Base-by-base conservation (phyloP, 2,329 filamentous ascomycete genomes). In the Pseudogymnoascus sp. region DNA sequence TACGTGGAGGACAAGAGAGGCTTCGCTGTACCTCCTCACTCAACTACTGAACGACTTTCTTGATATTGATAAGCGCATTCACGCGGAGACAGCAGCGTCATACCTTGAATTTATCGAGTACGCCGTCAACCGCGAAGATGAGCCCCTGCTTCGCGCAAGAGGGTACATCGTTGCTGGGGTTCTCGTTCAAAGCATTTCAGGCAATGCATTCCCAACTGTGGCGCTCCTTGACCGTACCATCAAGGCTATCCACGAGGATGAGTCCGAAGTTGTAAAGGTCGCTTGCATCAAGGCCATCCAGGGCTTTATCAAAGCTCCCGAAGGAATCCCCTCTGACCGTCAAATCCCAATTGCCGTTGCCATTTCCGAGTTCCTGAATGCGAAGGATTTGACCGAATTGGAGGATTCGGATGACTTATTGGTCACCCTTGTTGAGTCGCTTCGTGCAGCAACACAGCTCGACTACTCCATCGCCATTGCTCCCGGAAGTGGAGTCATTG, bases 361-460 rank as follows among this genome's bases (percentile, higher is more conserved):
- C 21, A 80, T 91, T 42, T 84, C 84, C 1, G 81, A 88, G 37
- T 99, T 93, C 75, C 83, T 97, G 68, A 84, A 88, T 49, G 79
- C 83, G 14, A 92, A 93, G 73, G 92, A 97, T 70, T 81, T 95
- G 59, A 85, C 84, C 61, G 93, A 97, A 16, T 83, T 96, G 59
- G 87, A 89, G 62, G 93, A 97, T 66, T 90, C 90, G 9, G 93
- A 97, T 69, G 95, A 99, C 74, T 84, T 97, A 62, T 86, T 97
- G 68, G 90, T 96, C 12, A 93, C 93, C 0, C 80, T 99, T 34
- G 89, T 93, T 5, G 92, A 97, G 75, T 89, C 93, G 0, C 80
- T 97, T 3, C 85, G 91, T 61, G 87, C 92, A 69, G 88, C 90
- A 28, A 95, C 97, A 70, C 82, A 88, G 69, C 83, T 96, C 62